Evolutionary conservation across 495 filamentous ascomycete genomes (phyloP).

Genomic region (Xeromyces bisporus): DNA sequence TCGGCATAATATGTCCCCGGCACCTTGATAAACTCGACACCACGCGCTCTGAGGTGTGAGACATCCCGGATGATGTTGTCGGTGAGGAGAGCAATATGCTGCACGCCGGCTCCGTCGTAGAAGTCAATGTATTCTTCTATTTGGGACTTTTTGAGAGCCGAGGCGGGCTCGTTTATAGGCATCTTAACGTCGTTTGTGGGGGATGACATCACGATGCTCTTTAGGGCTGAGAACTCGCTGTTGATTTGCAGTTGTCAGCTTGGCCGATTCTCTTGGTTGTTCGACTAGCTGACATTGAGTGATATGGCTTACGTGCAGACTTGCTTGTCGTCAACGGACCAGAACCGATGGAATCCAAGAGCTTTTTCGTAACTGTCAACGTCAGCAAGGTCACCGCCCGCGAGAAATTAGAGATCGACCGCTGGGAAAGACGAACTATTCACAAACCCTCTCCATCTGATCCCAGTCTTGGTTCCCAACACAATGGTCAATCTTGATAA

Average conservation of each 20-base stretch:
- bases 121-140: slow-evolving; percentile 89
- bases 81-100: slow-evolving; percentile 79
- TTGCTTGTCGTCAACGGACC: slow-evolving; percentile 76
- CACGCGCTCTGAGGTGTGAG: slow-evolving; percentile 52
- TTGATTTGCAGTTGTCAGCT: slow-evolving; percentile 1
- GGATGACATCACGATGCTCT: slow-evolving; percentile 72
- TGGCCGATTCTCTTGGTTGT: not conserved
- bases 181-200: slow-evolving; percentile 77
- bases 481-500: slow-evolving; percentile 74
- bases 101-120: slow-evolving; percentile 71
- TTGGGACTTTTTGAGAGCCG: slow-evolving; percentile 69
- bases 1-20: slow-evolving; percentile 68
- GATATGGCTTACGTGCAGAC: slow-evolving; percentile 47
- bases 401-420: slow-evolving; percentile 1
- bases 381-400: too few species aligned
- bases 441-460: slow-evolving; percentile 69
- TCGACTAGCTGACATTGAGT: not conserved
- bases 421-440: slow-evolving; percentile 34
- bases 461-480: slow-evolving; percentile 89
- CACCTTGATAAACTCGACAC: slow-evolving; percentile 79
- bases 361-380: slow-evolving; percentile 54
- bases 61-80: slow-evolving; percentile 61
- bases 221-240: slow-evolving; percentile 65
- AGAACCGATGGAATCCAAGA: slow-evolving; percentile 89
- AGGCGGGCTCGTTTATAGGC: slow-evolving; percentile 91